These are phyloP conservation scores for Ceratobasidium theobromae DNA, from an alignment of 1,284 basidiomycete genomes.

Conservation along the genomic window DNA sequence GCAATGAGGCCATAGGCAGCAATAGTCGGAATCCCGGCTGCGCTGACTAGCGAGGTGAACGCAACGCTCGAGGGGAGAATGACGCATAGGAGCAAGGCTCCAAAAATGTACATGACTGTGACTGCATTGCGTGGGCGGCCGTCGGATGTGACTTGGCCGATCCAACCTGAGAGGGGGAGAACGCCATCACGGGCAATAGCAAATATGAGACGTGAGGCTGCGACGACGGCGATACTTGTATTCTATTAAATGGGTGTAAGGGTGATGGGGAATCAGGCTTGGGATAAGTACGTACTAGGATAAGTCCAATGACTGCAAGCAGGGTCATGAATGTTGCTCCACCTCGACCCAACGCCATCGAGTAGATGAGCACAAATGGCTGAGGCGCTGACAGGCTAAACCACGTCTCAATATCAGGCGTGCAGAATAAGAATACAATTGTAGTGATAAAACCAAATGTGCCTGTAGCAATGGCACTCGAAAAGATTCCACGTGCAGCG, in stretches of 20 bases:
- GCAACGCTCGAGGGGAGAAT: constrained; percentile 84
- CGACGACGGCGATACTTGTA: constrained; percentile 79
- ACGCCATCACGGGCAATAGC: constrained; percentile 88
- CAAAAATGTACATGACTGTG: constrained; percentile 77
- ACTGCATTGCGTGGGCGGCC: constrained; percentile 80
- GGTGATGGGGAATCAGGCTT: too few species aligned
- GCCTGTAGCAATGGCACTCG: constrained; percentile 71
- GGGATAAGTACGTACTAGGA: constrained; percentile 56
- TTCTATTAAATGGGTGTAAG: too few species aligned
- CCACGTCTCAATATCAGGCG: constrained; percentile 69
- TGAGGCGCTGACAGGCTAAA: constrained; percentile 78
- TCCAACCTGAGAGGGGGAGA: constrained; percentile 76
- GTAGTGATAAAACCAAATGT: constrained; percentile 70
- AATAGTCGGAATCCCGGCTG: constrained; percentile 76
- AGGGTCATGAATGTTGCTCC: constrained; percentile 81
- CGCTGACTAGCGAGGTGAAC: constrained; percentile 81
- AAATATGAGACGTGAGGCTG: constrained; percentile 79
- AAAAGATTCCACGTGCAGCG: constrained; percentile 77
- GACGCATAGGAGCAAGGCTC: constrained; percentile 69
- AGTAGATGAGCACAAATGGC: constrained; percentile 84
- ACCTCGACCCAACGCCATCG: constrained; percentile 72
- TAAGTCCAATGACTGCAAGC: constrained; percentile 73
- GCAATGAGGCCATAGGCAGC: constrained; percentile 80
- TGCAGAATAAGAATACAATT: constrained; percentile 84
- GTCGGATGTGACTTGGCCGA: constrained; percentile 64